phyloP scores from a whole-genome alignment of 2,329 filamentous ascomycete genomes.

The Xylaria sp. region DNA sequence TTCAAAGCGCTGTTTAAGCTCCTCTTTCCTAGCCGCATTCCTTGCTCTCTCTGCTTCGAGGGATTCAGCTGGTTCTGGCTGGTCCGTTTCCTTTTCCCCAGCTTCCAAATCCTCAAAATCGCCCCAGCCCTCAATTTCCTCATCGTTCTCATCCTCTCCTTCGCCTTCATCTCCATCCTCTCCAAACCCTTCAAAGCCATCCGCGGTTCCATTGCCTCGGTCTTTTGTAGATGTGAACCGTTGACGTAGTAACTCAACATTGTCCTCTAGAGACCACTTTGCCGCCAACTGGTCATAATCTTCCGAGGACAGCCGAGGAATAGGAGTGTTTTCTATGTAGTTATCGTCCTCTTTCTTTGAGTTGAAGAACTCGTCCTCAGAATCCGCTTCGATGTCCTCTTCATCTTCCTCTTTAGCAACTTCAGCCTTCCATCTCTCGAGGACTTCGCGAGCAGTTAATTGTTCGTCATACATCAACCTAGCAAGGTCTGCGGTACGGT shows the following conservation, averaged over 20 bases:
- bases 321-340: slow-evolving; percentile 77
- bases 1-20: slow-evolving; percentile 92
- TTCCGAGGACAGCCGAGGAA: slow-evolving; percentile 69
- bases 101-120: slow-evolving; percentile 88
- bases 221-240: slow-evolving; percentile 79
- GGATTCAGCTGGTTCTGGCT: slow-evolving; percentile 57
- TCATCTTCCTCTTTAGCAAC: slow-evolving; percentile 64
- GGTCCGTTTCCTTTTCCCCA: slow-evolving; percentile 67
- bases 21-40: slow-evolving; percentile 93
- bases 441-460: slow-evolving; percentile 77
- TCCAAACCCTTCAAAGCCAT: slow-evolving; percentile 63
- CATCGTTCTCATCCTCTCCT: slow-evolving; percentile 31
- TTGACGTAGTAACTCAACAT: slow-evolving; percentile 76
- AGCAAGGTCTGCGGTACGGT: slow-evolving; percentile 83
- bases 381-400: slow-evolving; percentile 68
- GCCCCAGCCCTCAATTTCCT: slow-evolving; percentile 55
- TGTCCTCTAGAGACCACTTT: slow-evolving; percentile 86
- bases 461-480: slow-evolving; percentile 89
- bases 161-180: slow-evolving; percentile 76
- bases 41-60: slow-evolving; percentile 90
- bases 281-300: slow-evolving; percentile 83
- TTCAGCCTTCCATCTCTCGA: slow-evolving; percentile 82
- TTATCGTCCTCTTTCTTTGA: slow-evolving; percentile 74
- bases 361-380: slow-evolving; percentile 72
- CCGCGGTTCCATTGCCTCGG: slow-evolving; percentile 62